These are phyloP conservation scores for Citrus hindsii DNA, from an alignment of 345 rosid species.

Conservation along the genomic window DNA sequence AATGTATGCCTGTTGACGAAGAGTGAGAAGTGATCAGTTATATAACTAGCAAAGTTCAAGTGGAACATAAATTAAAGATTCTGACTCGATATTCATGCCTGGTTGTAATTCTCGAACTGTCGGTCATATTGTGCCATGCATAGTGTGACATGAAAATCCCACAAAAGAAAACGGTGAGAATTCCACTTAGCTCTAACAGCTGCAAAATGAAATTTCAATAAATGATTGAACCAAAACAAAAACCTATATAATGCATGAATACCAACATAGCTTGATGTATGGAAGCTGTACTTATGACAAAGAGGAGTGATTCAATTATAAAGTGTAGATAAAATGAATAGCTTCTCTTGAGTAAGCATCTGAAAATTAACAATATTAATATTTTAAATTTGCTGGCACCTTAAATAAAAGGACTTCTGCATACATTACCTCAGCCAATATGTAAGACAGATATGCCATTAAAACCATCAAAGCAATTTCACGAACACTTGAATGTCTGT, in stretches of 20 bases:
- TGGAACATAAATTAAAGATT: neutral
- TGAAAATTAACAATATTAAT: neutral
- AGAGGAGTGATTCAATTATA: neutral
- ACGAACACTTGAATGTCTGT: constrained; percentile 75
- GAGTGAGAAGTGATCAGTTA: neutral
- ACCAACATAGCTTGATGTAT: neutral
- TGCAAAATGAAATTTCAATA: constrained; percentile 27
- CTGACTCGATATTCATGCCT: constrained; percentile 36
- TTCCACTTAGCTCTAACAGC: constrained; percentile 82
- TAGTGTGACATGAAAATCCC: constrained; percentile 88
- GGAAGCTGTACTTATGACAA: neutral
- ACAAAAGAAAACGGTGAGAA: constrained; percentile 89
- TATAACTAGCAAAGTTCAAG: neutral
- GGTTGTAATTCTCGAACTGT: constrained; percentile 76
- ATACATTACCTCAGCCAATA: constrained; percentile 73
- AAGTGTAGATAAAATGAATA: neutral
- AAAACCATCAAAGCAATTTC: constrained; percentile 71
- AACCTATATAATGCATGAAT: neutral
- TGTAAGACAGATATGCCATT: constrained; percentile 88
- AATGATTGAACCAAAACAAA: neutral
- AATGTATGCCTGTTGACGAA: constrained; percentile 61
- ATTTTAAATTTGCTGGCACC: neutral
- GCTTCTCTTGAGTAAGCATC: neutral
- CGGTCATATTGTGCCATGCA: constrained; percentile 74
- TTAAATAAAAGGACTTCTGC: neutral